Evolutionary conservation across 768 basidiomycete species (phyloP).

Genomic region (Heimioporus sp.): DNA sequence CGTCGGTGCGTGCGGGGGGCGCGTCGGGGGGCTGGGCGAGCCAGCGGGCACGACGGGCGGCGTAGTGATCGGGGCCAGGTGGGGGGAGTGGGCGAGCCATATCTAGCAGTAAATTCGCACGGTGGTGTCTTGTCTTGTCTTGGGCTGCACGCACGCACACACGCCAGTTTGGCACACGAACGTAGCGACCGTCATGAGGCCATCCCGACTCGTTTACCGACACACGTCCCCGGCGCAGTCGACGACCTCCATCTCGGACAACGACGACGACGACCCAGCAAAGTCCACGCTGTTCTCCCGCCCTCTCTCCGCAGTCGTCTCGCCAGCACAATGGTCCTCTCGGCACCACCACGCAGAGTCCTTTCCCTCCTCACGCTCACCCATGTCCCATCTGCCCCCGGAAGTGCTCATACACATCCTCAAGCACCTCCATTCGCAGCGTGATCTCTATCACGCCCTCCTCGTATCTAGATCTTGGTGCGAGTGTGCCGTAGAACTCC

Average conservation of each 20-base stretch:
- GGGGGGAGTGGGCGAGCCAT: constrained; percentile 44
- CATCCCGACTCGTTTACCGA: constrained; percentile 35
- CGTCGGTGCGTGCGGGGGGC: constrained; percentile 14
- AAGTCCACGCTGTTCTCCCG: constrained; percentile 42
- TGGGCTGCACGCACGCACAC: too few relatives aligned
- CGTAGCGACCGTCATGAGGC: constrained; percentile 20
- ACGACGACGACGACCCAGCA: constrained; percentile 63
- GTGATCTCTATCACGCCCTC: constrained; percentile 72
- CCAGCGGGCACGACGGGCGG: constrained; percentile 65
- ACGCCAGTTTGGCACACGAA: too few relatives aligned
- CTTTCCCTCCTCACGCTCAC: constrained; percentile 41
- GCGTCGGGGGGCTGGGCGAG: constrained; percentile 31
- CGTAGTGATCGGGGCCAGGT: constrained; percentile 64
- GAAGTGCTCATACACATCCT: constrained; percentile 94
- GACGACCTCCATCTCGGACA: constrained; percentile 75
- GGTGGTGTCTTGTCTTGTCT: neutral
- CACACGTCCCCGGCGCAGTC: constrained; percentile 60
- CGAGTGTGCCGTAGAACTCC: constrained; percentile 90
- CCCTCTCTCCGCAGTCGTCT: constrained; percentile 39
- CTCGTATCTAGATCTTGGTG: constrained; percentile 92
- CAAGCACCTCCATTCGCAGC: constrained; percentile 70
- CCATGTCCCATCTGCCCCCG: constrained; percentile 73
- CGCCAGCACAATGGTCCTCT: constrained; percentile 66
- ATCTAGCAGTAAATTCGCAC: constrained; percentile 22
- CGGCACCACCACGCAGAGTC: constrained; percentile 34